Evolutionary conservation across 73 alveolate genomes (phyloP), one percentile per base, ranked within the genome.

Genomic region (Urostyla sp.): DNA sequence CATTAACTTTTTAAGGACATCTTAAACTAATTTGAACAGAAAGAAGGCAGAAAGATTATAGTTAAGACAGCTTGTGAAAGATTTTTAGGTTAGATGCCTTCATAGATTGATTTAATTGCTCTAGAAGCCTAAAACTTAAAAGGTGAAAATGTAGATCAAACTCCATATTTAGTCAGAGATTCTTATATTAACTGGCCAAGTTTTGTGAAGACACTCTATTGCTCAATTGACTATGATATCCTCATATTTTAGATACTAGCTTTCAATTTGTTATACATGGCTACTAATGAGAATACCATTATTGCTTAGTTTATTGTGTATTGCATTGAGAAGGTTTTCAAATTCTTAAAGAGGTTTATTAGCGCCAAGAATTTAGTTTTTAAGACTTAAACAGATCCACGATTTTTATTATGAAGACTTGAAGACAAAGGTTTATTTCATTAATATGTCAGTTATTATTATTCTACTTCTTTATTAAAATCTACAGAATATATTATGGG

Each of bases 161-260:
- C 44, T 20, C 79, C 79, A 20, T 51, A 51, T 31, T 20, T 73
- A 44, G 43, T 73, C 31, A 53, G 31, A 23, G 85, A 73, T 24
- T 31, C 8, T n/a, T 73, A 52, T 61, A 5, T 57, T 0, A 50
- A 48, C 3, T 67, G 78, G 79, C 81, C 73, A 3, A 60, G 38
- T 45, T 67, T 67, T 45, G 24, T 67, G 24, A 67, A 36, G 18
- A 53, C 49, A 3, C 40, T 69, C 13, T 57, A 67, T 20, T 69
- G 91, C 59, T 13, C 60, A 10, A 69, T 81, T 24, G 91, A 81
- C 73, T 81, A 46, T 40, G 59, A 81, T 23, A 51, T 67, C 4
- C 61, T 81, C 43, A 63, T 50, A 27, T 8, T 81, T 6, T 31
- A 52, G 54, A 53, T 52, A 18, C 40, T 69, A 24, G 20, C 26